Percentiles rank a stretch among this genome's conserved stretches.
Evolutionary conservation across 139 green algal genomes (phyloP).

Genomic region (Tetraselmis striata): DNA sequence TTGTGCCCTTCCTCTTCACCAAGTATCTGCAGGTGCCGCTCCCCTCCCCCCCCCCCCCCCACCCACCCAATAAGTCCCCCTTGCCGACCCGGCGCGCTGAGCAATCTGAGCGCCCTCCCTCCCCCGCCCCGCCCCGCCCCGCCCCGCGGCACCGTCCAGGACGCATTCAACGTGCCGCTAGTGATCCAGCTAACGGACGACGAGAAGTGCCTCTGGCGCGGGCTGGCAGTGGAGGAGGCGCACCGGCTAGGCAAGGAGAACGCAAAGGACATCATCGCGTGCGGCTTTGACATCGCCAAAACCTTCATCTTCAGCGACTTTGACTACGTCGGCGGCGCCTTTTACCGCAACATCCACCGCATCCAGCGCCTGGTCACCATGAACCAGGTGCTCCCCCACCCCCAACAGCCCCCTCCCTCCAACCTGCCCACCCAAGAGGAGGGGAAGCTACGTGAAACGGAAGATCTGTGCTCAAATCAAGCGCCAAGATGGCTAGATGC

Average conservation of each 20-base stretch:
- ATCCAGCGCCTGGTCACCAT: conserved; percentile 86
- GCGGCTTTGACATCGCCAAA: conserved; percentile 86
- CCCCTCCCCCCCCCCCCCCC: too few relatives aligned
- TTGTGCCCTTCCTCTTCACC: conserved; percentile 97
- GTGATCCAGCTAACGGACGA: conserved; percentile 99
- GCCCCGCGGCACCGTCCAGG: conserved; percentile 32
- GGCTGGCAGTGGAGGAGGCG: conserved; percentile 71
- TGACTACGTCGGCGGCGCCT: conserved; percentile 86
- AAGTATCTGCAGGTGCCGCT: conserved; percentile 75
- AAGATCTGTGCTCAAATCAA: too few relatives aligned
- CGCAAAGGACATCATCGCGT: conserved; percentile 98
- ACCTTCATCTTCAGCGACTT: conserved; percentile 99
- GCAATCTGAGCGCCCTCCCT: too few relatives aligned
- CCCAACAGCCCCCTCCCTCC: too few relatives aligned
- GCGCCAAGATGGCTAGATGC: too few relatives aligned
- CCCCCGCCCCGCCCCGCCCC: too few relatives aligned
- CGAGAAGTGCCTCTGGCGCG: conserved; percentile 90
- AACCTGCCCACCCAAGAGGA: too few relatives aligned
- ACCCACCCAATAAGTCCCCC: too few relatives aligned
- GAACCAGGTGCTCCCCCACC: too few relatives aligned
- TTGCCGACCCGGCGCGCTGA: too few relatives aligned
- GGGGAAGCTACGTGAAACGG: too few relatives aligned
- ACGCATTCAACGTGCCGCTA: conserved; percentile 92
- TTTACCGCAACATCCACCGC: conserved; percentile 88
- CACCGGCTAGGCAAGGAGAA: conserved; percentile 82